These are phyloP conservation scores for Fusarium caatingaense DNA, from an alignment of 2,329 filamentous ascomycete species.

Conservation along the genomic window DNA sequence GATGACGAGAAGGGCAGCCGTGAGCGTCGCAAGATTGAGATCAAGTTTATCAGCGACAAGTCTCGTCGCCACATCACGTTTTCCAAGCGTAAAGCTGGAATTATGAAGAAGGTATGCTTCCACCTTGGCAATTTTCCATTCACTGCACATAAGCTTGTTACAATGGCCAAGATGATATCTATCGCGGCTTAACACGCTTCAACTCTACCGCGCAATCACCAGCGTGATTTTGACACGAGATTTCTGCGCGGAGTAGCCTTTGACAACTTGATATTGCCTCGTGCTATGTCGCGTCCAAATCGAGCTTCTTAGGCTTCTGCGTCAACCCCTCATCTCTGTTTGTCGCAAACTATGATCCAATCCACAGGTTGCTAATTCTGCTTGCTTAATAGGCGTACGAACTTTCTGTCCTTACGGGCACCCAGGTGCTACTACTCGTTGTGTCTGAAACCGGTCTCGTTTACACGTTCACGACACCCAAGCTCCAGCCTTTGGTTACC, in stretches of 20 bases:
- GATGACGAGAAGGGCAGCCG: constrained; percentile 98
- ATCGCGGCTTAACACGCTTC: constrained; percentile 1
- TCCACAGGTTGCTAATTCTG: constrained; percentile 35
- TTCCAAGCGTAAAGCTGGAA: constrained; percentile 99
- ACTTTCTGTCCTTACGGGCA: constrained; percentile 95
- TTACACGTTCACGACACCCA: constrained; percentile 98
- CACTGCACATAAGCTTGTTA: constrained; percentile 5
- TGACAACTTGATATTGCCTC: neutral
- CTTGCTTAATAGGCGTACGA: constrained; percentile 82
- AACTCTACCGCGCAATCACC: neutral
- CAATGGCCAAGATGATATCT: neutral
- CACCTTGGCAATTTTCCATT: neutral
- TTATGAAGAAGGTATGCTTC: constrained; percentile 97
- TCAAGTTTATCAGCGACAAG: constrained; percentile 99
- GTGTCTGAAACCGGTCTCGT: constrained; percentile 97
- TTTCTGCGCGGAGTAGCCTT: neutral
- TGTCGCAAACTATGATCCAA: neutral
- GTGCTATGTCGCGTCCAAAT: constrained; percentile 22
- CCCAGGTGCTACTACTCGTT: constrained; percentile 94
- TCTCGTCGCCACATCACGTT: constrained; percentile 99
- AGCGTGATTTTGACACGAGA: neutral
- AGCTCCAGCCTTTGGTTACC: constrained; percentile 96
- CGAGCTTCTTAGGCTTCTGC: constrained; percentile 2
- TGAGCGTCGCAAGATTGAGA: constrained; percentile 99
- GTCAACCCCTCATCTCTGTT: neutral